Evolutionary conservation across 2,329 filamentous ascomycete species (phyloP).

Genomic region (Ascochyta clinopodiicola): DNA sequence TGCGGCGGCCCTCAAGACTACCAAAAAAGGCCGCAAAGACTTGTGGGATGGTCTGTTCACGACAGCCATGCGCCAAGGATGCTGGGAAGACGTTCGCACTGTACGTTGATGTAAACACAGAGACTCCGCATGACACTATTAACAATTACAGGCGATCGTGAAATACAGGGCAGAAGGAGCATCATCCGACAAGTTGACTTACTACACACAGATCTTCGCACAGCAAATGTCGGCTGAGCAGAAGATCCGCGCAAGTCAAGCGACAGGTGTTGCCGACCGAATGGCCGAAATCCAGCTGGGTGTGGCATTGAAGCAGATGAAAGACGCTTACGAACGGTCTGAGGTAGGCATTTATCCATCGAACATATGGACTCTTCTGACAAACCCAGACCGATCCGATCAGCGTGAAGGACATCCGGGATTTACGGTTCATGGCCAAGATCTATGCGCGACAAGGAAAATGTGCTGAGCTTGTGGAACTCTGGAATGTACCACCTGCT

Average conservation of each 20-base stretch:
- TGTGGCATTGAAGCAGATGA: constrained; percentile 34
- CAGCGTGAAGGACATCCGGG: constrained; percentile 38
- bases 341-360: constrained; percentile 20
- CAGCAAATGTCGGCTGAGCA: constrained; percentile 38
- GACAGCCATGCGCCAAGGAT: constrained; percentile 37
- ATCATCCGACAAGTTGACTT: constrained; percentile 30
- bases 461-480: constrained; percentile 31
- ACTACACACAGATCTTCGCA: constrained; percentile 39
- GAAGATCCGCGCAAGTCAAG: constrained; percentile 16
- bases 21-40: constrained; percentile 30
- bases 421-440: constrained; percentile 44
- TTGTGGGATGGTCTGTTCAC: constrained; percentile 39
- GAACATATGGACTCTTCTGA: constrained; percentile 14
- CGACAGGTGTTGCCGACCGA: constrained; percentile 12
- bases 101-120: constrained; percentile 25
- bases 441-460: constrained; percentile 37
- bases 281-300: constrained; percentile 28
- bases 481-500: constrained; percentile 31
- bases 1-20: constrained; percentile 33
- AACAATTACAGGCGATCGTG: constrained; percentile 33
- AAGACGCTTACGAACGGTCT: constrained; percentile 36
- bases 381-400: constrained; percentile 31
- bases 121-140: background rate
- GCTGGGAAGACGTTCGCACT: constrained; percentile 45
- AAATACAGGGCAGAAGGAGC: constrained; percentile 38